Percentiles rank a stretch among this genome's conserved stretches.
These are phyloP conservation scores for Fagus crenata DNA, from an alignment of 306 rosid species.

Conservation along the genomic window DNA sequence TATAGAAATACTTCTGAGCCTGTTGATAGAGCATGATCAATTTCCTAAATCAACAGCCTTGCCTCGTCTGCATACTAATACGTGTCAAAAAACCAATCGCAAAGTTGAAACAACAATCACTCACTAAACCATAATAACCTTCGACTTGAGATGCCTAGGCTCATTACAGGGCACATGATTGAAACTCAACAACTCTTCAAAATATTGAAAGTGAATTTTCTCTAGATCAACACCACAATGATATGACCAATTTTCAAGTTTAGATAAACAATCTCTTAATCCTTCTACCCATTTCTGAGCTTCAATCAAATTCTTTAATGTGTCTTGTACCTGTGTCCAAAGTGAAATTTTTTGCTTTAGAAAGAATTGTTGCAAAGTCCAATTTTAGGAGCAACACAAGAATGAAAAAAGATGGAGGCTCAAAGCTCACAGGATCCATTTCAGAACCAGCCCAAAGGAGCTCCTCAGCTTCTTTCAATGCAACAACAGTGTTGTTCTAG, in stretches of 20 bases:
- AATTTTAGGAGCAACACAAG: constrained; percentile 22
- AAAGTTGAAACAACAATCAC: constrained; percentile 17
- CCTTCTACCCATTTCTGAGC: constrained; percentile 84
- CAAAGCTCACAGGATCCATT: constrained; percentile 80
- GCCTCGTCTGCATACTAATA: constrained; percentile 78
- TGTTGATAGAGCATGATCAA: constrained; percentile 49
- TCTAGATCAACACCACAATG: constrained; percentile 36
- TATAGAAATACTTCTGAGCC: constrained; percentile 51
- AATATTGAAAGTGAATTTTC: constrained; percentile 56
- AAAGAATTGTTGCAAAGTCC: constrained; percentile 14
- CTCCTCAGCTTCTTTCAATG: constrained; percentile 81
- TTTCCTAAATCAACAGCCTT: constrained; percentile 52
- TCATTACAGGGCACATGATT: constrained; percentile 62
- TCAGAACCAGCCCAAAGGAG: constrained; percentile 98
- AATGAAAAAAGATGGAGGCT: not conserved
- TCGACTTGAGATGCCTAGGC: constrained; percentile 70
- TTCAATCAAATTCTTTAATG: constrained; percentile 56
- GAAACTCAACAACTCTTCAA: constrained; percentile 56
- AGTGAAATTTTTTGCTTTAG: constrained; percentile 20
- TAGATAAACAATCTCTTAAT: constrained; percentile 59
- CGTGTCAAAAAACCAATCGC: constrained; percentile 22
- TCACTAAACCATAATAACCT: constrained; percentile 53
- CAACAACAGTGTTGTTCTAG: constrained; percentile 8
- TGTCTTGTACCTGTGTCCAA: constrained; percentile 69
- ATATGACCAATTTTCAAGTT: constrained; percentile 56